A percentile compares a stretch with the other conserved stretches of the same genome.
Conservation (phyloP, 2,329 filamentous ascomycete genomes). For the Fusarium praegraminearum region DNA sequence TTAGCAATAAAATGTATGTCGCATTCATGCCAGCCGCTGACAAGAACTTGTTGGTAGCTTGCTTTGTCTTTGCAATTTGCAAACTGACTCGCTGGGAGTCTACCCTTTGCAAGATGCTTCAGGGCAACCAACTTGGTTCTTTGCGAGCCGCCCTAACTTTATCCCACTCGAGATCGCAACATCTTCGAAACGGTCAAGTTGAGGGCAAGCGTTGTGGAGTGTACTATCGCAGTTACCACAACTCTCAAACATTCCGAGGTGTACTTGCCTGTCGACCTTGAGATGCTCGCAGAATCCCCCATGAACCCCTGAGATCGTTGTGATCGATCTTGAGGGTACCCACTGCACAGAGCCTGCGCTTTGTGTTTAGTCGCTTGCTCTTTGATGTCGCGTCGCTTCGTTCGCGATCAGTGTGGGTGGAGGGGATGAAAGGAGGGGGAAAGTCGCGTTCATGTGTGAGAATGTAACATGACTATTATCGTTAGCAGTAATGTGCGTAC, state of each 20-base stretch:
- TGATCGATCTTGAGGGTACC: not conserved
- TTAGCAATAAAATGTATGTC: not conserved
- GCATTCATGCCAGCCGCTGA: not conserved
- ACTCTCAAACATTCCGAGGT: not conserved
- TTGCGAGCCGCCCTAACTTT: not conserved
- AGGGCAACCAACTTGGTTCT: not conserved
- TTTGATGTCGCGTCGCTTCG: not conserved
- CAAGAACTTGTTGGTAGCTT: not conserved
- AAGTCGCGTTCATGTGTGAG: not conserved
- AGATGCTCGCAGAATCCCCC: not conserved
- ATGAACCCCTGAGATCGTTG: not conserved
- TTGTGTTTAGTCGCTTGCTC: not conserved
- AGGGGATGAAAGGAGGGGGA: not conserved
- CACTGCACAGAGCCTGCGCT: not conserved
- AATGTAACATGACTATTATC: not conserved
- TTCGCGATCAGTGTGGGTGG: not conserved
- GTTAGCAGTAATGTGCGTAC: not conserved
- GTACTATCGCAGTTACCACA: not conserved
- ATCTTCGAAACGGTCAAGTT: not conserved
- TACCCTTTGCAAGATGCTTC: not conserved
- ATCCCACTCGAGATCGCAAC: not conserved
- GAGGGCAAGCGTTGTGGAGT: not conserved
- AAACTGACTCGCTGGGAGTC: not conserved
- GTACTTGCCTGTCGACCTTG: not conserved
- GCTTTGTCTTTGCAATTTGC: not conserved